Percentiles rank a stretch among this genome's conserved stretches.
Evolutionary conservation across 2,329 filamentous ascomycete species (phyloP).

Genomic region (Trichoderma semiorbis): DNA sequence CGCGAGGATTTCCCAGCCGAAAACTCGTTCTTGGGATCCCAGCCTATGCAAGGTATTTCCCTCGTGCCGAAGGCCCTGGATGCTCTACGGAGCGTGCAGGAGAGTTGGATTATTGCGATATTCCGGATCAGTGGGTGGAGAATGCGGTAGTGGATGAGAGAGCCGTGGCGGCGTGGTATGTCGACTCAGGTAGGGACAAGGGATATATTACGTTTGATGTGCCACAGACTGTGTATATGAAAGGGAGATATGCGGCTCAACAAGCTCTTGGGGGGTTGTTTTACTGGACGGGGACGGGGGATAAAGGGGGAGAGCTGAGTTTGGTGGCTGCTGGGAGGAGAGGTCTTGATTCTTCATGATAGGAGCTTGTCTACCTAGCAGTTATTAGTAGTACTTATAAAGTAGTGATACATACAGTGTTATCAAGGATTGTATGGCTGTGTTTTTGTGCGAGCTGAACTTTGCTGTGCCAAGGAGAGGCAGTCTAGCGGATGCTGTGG

Average conservation of each 20-base stretch:
- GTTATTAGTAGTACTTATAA: background rate
- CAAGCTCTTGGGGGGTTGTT: conserved; percentile 60
- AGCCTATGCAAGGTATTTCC: conserved; percentile 60
- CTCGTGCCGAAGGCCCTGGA: conserved; percentile 49
- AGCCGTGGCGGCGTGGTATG: conserved; percentile 55
- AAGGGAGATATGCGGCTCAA: conserved; percentile 56
- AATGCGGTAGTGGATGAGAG: conserved; percentile 45
- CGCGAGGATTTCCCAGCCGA: conserved; percentile 49
- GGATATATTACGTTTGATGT: conserved; percentile 65
- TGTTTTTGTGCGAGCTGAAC: background rate
- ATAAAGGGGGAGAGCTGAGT: conserved; percentile 52
- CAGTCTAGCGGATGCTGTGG: background rate
- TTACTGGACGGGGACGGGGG: conserved; percentile 65
- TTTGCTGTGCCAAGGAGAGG: background rate
- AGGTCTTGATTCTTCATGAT: conserved; percentile 35
- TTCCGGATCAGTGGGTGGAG: conserved; percentile 50
- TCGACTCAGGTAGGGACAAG: conserved; percentile 37
- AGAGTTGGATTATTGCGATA: conserved; percentile 60
- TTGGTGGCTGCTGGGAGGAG: conserved; percentile 59
- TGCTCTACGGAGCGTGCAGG: conserved; percentile 47
- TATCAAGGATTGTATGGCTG: background rate
- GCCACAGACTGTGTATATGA: conserved; percentile 56
- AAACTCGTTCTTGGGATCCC: conserved; percentile 64
- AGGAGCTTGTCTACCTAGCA: background rate
- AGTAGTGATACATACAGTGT: background rate